phyloP scores from a whole-genome alignment of 2,329 filamentous ascomycete genomes.

The Beauveria asiatica region DNA sequence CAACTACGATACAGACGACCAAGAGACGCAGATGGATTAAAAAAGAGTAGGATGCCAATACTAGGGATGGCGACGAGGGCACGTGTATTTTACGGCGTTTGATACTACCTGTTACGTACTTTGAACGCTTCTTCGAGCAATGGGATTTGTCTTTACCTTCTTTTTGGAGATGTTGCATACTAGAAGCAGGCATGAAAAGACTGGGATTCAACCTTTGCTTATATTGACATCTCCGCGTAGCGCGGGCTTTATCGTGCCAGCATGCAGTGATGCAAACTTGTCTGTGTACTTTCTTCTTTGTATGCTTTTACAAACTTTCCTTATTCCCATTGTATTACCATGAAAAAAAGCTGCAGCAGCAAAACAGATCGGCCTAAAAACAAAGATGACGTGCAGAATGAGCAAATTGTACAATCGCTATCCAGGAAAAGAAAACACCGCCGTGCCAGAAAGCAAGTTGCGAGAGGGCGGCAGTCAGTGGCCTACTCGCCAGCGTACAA shows the following conservation, averaged over 20 bases:
- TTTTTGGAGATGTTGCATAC: not conserved
- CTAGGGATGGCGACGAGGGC: conserved; percentile 26
- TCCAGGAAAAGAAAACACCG: conserved; percentile 3
- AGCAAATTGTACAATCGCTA: not conserved
- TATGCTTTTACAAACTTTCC: not conserved
- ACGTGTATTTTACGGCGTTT: conserved; percentile 12
- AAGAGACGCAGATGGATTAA: conserved; percentile 25
- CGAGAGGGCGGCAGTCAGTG: not conserved
- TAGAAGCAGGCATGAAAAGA: not conserved
- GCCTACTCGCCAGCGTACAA: conserved; percentile 51
- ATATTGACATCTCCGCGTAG: conserved; percentile 1
- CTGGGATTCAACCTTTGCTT: not conserved
- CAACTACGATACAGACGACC: conserved; percentile 36
- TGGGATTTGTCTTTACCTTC: not conserved
- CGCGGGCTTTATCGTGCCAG: not conserved
- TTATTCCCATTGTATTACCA: not conserved
- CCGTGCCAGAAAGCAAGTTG: not conserved
- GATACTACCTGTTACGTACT: not conserved
- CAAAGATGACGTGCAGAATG: not conserved
- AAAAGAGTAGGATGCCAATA: not conserved
- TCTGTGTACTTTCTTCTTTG: not conserved
- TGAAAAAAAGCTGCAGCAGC: not conserved
- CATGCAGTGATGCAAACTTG: not conserved
- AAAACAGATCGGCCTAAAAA: not conserved
- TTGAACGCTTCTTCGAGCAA: not conserved